Conservation (phyloP, 2,329 filamentous ascomycete genomes). For the Ceratocystis smalleyi region DNA sequence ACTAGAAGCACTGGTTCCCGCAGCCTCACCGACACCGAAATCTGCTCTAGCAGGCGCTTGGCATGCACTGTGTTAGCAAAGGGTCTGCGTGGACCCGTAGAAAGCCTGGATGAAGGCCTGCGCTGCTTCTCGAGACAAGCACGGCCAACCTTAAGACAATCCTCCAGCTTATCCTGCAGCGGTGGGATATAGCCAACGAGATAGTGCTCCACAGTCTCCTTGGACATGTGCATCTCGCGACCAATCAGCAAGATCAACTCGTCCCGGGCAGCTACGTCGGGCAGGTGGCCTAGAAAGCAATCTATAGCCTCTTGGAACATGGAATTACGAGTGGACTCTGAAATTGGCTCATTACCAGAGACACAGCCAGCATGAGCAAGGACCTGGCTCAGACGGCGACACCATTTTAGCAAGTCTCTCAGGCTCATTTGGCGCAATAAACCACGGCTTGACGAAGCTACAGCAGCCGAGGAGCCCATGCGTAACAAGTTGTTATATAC, state of each 20-base stretch:
- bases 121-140: constrained; percentile 45
- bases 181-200: constrained; percentile 56
- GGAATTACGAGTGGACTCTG: constrained; percentile 56
- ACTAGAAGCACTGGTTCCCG: constrained; percentile 85
- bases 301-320: constrained; percentile 92
- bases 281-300: constrained; percentile 73
- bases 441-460: constrained; percentile 31
- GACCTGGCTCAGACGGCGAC: constrained; percentile 54
- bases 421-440: constrained; percentile 45
- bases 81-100: constrained; percentile 41
- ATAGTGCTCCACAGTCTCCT: constrained; percentile 65
- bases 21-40: constrained; percentile 65
- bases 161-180: constrained; percentile 43
- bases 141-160: constrained; percentile 48
- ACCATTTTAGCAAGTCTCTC: constrained; percentile 84
- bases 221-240: constrained; percentile 72
- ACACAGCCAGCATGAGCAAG: constrained; percentile 46
- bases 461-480: constrained; percentile 22
- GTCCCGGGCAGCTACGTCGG: constrained; percentile 45
- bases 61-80: constrained; percentile 87
- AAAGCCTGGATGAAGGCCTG: constrained; percentile 29
- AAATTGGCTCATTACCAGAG: constrained; percentile 53
- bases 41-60: constrained; percentile 70
- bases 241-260: constrained; percentile 56
- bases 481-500: constrained; percentile 41